Evolutionary conservation across 352 stramenopile genomes (phyloP), one percentile per base, ranked within the genome.

Genomic region (Blastocystis sp.): DNA sequence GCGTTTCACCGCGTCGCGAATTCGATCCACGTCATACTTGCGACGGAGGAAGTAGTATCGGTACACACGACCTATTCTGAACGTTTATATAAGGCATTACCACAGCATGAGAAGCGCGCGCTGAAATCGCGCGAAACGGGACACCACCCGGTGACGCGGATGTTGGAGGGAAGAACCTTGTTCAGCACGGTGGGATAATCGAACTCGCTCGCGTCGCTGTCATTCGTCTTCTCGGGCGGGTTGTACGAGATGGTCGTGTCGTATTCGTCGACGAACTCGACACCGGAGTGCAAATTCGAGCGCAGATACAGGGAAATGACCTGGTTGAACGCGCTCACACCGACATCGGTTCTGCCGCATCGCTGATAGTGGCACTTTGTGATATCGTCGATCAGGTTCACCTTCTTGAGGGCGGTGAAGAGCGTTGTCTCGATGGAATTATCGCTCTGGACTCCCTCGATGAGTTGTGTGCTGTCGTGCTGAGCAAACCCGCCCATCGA

Each of bases 11-110:
- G 63, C 79, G 24, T 59, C n/a, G 12, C 45, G 35, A 33, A 89
- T 61, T 4, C 62, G 35, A 13, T 89, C 79, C 4, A 60, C 33
- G 55, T 89, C 79, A 39, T 80, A 67, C 24, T 77, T 24, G 2
- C 79, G 79, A 31, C 67, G 63, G 6, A 89, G 55, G 51, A 89
- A 89, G 55, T 80, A 89, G 60, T 89, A 89, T 29, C 79, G 79
- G 60, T 89, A 89, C n/a, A 89, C 79, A 77, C 79, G 79, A 62
- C 63, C 63, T 80, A 41, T 4, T 39, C 16, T 80, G 19, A 66
- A 60, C 3, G 24, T 13, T 2, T 9, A 12, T 6, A 26, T 41
- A 1, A 37, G 41, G 12, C 1, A 1, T 2, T 26, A 77, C 79
- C 74, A 26, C 74, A 85, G 31, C 79, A 89, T 2, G 63, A 80